phyloP scores from a whole-genome alignment of 2,329 filamentous ascomycete genomes.

The Huntiella moniliformis region DNA sequence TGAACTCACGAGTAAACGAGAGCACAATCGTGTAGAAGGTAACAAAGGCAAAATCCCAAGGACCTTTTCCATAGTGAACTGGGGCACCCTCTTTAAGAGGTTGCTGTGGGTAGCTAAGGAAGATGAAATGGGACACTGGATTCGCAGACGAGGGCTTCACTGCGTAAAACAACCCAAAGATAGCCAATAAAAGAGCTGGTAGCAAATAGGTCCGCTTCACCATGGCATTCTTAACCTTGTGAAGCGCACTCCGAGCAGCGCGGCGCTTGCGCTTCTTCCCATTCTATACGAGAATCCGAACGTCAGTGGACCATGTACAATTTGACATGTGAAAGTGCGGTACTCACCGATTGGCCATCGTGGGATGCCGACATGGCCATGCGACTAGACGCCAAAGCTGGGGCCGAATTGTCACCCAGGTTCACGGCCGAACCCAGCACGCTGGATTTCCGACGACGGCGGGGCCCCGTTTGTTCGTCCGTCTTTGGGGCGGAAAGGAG shows the following conservation, averaged over 20 bases:
- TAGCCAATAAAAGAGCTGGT: conserved; percentile 47
- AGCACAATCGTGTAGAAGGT: conserved; percentile 77
- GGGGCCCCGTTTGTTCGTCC: conserved; percentile 17
- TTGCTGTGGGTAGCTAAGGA: conserved; percentile 64
- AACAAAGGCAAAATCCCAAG: conserved; percentile 70
- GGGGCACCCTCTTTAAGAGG: conserved; percentile 20
- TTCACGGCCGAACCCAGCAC: conserved; percentile 33
- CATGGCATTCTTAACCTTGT: conserved; percentile 33
- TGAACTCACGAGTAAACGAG: conserved; percentile 83
- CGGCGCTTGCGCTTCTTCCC: conserved; percentile 29
- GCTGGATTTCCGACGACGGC: conserved; percentile 37
- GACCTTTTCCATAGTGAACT: conserved; percentile 73
- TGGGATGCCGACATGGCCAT: conserved; percentile 23
- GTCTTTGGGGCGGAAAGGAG: neutral
- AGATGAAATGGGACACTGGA: conserved; percentile 62
- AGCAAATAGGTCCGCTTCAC: conserved; percentile 42
- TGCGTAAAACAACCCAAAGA: conserved; percentile 50
- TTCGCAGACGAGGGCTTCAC: conserved; percentile 62
- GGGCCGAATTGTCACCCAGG: conserved; percentile 36
- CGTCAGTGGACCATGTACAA: conserved; percentile 3
- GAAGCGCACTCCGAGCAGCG: conserved; percentile 31
- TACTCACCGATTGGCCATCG: conserved; percentile 9
- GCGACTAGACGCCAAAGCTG: conserved; percentile 33
- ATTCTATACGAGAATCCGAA: conserved; percentile 1
- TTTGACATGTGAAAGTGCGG: neutral